Conservation (phyloP, 257 asterid species). For the Capsicum baccatum region DNA sequence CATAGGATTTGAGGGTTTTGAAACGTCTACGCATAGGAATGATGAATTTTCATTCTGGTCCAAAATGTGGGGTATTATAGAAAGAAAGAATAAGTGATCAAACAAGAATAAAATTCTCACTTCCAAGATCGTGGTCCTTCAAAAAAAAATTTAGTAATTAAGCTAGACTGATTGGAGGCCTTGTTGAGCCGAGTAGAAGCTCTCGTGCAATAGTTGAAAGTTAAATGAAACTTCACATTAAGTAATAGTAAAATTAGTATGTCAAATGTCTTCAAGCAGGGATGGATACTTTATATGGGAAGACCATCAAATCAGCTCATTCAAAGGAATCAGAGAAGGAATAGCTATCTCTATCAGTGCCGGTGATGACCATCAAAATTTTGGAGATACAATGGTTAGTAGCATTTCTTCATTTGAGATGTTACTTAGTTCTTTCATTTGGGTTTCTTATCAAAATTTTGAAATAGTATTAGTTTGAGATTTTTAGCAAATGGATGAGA, state of each 20-base stretch:
- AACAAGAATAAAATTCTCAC: conserved; percentile 58
- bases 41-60: no score
- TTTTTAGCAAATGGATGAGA: no score
- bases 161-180: conserved; percentile 50
- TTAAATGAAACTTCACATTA: conserved; percentile 15
- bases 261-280: conserved; percentile 44
- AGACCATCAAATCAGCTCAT: conserved; percentile 56
- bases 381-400: conserved; percentile 77
- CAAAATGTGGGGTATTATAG: no score
- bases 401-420: not conserved
- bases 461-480: no score
- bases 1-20: no score
- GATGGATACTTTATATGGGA: conserved; percentile 68
- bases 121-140: conserved; percentile 83
- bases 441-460: no score
- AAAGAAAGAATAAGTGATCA: conserved; percentile 38
- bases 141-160: conserved; percentile 48
- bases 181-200: conserved; percentile 55
- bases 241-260: not conserved
- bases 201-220: conserved; percentile 64
- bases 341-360: conserved; percentile 76
- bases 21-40: no score
- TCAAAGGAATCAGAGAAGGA: conserved; percentile 76
- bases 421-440: no score
- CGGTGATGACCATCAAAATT: conserved; percentile 82